Evolutionary conservation across 345 rosid genomes (phyloP).

Genomic region (Adansonia digitata): DNA sequence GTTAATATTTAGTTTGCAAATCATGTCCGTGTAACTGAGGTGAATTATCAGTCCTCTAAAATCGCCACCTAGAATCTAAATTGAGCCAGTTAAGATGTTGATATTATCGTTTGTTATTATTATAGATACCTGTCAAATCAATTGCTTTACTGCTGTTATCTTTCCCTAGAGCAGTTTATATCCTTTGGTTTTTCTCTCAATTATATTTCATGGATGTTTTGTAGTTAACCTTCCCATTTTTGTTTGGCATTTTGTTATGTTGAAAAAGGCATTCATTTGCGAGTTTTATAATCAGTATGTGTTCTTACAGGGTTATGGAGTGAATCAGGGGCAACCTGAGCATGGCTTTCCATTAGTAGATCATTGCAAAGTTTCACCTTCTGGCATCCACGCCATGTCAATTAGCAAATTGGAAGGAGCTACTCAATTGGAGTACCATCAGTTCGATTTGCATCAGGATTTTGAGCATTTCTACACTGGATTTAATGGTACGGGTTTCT

Average conservation of each 20-base stretch:
- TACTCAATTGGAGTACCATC: constrained; percentile 52
- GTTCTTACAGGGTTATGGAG: constrained; percentile 46
- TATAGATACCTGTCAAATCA: background rate
- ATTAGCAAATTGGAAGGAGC: constrained; percentile 43
- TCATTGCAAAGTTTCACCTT: constrained; percentile 53
- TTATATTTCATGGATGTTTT: background rate
- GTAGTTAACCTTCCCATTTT: background rate
- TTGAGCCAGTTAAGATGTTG: background rate
- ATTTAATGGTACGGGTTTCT: constrained; percentile 28
- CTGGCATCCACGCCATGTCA: constrained; percentile 26
- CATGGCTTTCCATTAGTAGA: constrained; percentile 44
- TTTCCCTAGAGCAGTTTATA: background rate
- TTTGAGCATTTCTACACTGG: constrained; percentile 56
- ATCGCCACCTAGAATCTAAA: background rate
- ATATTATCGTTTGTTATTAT: background rate
- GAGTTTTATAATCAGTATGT: constrained; percentile 7
- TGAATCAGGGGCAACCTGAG: constrained; percentile 59
- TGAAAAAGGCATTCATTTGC: constrained; percentile 11
- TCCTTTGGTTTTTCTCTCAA: constrained; percentile 5
- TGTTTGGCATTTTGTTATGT: constrained; percentile 1
- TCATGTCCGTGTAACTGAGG: too few species aligned
- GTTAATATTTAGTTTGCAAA: background rate
- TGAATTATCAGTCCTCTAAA: background rate
- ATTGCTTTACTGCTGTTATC: background rate
- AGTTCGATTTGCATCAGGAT: constrained; percentile 63